These are phyloP conservation scores for Ceratobasidium sp. DNA, from an alignment of 1,284 basidiomycete genomes.

Conservation along the genomic window DNA sequence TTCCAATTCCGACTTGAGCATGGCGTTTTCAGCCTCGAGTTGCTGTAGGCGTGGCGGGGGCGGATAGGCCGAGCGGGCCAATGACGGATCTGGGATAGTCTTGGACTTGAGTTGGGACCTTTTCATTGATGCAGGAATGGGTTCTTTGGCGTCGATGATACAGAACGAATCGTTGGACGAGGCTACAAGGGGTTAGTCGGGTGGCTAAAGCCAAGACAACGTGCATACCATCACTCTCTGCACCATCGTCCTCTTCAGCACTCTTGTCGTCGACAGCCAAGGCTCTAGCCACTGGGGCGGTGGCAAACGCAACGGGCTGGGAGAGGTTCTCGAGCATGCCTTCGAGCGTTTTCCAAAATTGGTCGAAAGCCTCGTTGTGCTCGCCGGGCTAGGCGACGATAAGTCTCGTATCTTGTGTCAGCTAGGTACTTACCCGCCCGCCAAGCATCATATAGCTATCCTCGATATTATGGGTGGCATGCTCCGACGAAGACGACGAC, in stretches of 20 bases:
- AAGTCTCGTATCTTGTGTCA: constrained; percentile 25
- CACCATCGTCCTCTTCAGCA: constrained; percentile 20
- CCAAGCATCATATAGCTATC: constrained; percentile 81
- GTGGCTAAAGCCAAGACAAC: background rate
- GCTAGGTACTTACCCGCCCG: constrained; percentile 61
- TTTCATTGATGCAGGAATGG: background rate
- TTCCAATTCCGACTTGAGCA: constrained; percentile 65
- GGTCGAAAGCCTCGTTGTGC: constrained; percentile 79
- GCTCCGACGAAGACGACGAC: constrained; percentile 54
- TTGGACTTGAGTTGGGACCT: background rate
- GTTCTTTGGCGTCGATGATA: constrained; percentile 13
- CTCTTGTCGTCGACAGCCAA: constrained; percentile 43
- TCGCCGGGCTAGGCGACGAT: constrained; percentile 59
- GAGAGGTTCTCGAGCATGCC: constrained; percentile 80
- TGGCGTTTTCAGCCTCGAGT: constrained; percentile 68
- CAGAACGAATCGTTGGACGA: constrained; percentile 33
- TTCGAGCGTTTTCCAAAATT: constrained; percentile 84
- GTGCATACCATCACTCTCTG: constrained; percentile 9
- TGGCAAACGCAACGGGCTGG: constrained; percentile 84
- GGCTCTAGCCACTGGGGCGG: constrained; percentile 66
- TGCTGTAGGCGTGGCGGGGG: constrained; percentile 45
- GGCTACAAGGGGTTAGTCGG: constrained; percentile 2
- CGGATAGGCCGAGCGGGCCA: constrained; percentile 26
- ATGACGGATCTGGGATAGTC: constrained; percentile 3
- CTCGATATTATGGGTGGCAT: constrained; percentile 65